Percentiles rank a stretch among this genome's conserved stretches.
Evolutionary conservation across 2,329 filamentous ascomycete species (phyloP).

Genomic region (Amauroascus niger): DNA sequence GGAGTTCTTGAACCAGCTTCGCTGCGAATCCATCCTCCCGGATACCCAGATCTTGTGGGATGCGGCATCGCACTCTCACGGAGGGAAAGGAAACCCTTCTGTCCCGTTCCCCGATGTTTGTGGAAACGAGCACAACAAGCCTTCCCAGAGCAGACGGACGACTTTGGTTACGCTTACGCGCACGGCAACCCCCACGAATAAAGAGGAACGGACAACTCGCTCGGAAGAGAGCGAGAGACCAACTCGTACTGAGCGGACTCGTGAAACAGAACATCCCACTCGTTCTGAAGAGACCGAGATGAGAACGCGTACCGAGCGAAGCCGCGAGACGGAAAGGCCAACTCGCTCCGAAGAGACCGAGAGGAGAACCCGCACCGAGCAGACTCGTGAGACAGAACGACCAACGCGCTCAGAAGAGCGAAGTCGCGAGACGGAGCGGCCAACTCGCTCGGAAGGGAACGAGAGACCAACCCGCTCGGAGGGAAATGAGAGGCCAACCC

Average conservation of each 20-base stretch:
- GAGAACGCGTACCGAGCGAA: not conserved
- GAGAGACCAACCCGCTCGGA: not conserved
- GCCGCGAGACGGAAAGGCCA: not conserved
- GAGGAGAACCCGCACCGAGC: not conserved
- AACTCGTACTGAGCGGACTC: not conserved
- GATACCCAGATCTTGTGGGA: conserved; percentile 8
- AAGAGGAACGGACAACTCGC: not conserved
- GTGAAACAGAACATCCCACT: not conserved
- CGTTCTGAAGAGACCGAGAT: not conserved
- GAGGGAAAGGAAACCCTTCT: not conserved
- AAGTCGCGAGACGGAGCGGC: too few relatives aligned
- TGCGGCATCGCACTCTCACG: not conserved
- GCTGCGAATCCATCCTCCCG: conserved; percentile 6
- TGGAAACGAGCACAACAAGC: too few relatives aligned
- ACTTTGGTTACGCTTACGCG: not conserved
- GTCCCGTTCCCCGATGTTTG: conserved; percentile 5
- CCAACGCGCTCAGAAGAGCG: not conserved
- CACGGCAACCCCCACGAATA: not conserved
- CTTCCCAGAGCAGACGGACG: not conserved
- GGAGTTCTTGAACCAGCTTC: not conserved
- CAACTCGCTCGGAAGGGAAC: not conserved
- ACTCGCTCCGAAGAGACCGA: not conserved
- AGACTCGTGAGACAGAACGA: not conserved
- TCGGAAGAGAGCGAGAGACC: not conserved
- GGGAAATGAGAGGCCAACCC: not conserved